Evolutionary conservation across 1,139 yeast species (phyloP).

Genomic region (Barnettozyma hawaiiensis): DNA sequence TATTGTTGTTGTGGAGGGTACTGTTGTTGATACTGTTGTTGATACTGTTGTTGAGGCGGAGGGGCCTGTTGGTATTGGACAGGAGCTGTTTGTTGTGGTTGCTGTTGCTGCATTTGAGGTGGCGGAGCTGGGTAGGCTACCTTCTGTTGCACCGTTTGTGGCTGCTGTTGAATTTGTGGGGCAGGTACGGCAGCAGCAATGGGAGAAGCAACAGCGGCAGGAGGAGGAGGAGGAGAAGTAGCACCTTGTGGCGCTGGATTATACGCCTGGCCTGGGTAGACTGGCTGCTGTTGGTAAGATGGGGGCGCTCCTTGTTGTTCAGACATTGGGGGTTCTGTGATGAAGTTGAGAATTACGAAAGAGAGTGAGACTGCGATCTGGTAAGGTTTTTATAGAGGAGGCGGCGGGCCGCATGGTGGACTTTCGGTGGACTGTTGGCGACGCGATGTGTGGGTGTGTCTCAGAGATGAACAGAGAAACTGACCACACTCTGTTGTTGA

Average conservation of each 20-base stretch:
- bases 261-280: neutral
- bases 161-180: neutral
- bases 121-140: neutral
- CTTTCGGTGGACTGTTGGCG: no score
- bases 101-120: neutral
- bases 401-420: no score
- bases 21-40: constrained; percentile 2
- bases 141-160: neutral
- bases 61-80: constrained; percentile 1
- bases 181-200: no score
- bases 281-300: neutral
- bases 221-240: no score
- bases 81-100: neutral
- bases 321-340: neutral
- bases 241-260: neutral
- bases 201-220: no score
- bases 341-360: no score
- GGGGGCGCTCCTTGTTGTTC: neutral
- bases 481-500: no score
- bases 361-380: no score
- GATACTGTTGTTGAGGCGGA: constrained; percentile 3
- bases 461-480: no score
- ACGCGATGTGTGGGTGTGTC: no score
- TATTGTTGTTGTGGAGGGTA: neutral
- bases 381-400: no score